Conservation (phyloP, 225 moss, liverwort and hornwort genomes). For the Lunularia cruciata region DNA sequence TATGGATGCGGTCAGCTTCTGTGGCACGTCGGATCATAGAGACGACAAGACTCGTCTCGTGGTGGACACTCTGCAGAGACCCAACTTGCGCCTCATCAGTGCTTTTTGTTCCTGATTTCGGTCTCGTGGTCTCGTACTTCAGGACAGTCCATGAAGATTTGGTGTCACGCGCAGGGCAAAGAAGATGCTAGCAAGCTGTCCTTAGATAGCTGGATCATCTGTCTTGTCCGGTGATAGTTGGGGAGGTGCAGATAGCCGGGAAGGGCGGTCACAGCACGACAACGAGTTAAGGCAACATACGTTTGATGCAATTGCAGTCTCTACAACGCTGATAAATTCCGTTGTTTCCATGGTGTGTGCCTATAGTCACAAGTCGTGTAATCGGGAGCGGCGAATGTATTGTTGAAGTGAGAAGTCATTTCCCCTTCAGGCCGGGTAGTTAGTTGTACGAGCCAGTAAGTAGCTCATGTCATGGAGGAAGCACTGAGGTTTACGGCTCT, state of each 20-base stretch:
- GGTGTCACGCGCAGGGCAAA: constrained; percentile 1
- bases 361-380: constrained; percentile 6
- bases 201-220: constrained; percentile 6
- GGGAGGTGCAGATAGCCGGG: background rate
- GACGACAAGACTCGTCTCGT: background rate
- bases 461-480: constrained; percentile 23
- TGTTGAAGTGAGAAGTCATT: constrained; percentile 15
- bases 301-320: constrained; percentile 9
- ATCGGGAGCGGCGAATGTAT: constrained; percentile 16
- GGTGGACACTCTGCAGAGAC: constrained; percentile 1
- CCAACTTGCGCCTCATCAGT: constrained; percentile 8
- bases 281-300: background rate
- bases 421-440: constrained; percentile 1
- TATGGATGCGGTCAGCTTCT: constrained; percentile 11
- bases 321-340: background rate
- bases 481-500: constrained; percentile 11
- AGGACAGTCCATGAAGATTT: constrained; percentile 22
- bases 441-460: constrained; percentile 11
- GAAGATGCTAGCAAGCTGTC: background rate
- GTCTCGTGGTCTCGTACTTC: constrained; percentile 12
- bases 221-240: constrained; percentile 6
- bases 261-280: constrained; percentile 12
- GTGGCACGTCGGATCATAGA: background rate
- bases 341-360: constrained; percentile 11
- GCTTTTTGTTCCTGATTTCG: constrained; percentile 2